These are phyloP conservation scores for Pittosporum tobira DNA, from an alignment of 129 eudicot species.

Conservation along the genomic window DNA sequence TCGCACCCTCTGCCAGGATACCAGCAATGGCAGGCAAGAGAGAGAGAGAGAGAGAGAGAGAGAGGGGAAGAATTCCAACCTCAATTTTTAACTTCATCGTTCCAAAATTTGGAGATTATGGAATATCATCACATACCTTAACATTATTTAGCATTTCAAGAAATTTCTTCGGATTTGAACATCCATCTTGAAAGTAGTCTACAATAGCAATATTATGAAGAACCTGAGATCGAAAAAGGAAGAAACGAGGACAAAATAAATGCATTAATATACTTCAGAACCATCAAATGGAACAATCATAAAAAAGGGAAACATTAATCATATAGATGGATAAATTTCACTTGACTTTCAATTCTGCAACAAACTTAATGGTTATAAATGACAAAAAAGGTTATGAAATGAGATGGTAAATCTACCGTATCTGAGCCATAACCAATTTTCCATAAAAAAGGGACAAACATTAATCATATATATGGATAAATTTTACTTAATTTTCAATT, in stretches of 20 bases:
- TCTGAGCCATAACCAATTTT: too few relatives aligned
- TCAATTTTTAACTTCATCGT: too few relatives aligned
- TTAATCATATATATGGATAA: neutral
- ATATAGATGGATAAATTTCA: neutral
- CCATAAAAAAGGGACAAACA: conserved; percentile 1
- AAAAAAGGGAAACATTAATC: conserved; percentile 1
- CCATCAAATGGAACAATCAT: neutral
- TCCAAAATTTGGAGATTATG: too few relatives aligned
- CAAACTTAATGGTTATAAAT: neutral
- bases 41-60: too few relatives aligned
- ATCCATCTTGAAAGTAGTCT: conserved; percentile 59
- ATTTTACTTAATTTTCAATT: neutral
- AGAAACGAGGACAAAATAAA: neutral
- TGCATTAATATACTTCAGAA: neutral
- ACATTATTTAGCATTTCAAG: conserved; percentile 53
- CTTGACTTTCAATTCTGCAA: neutral
- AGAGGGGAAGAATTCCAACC: too few relatives aligned
- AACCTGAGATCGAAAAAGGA: conserved; percentile 29
- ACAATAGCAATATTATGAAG: conserved; percentile 75
- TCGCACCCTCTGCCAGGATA: too few relatives aligned
- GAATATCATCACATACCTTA: conserved; percentile 49
- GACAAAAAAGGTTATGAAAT: neutral
- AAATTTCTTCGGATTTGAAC: conserved; percentile 64
- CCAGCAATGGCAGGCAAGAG: too few relatives aligned
- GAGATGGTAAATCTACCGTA: neutral